phyloP scores from a whole-genome alignment of 306 rosid genomes.

The Castanea crenata region DNA sequence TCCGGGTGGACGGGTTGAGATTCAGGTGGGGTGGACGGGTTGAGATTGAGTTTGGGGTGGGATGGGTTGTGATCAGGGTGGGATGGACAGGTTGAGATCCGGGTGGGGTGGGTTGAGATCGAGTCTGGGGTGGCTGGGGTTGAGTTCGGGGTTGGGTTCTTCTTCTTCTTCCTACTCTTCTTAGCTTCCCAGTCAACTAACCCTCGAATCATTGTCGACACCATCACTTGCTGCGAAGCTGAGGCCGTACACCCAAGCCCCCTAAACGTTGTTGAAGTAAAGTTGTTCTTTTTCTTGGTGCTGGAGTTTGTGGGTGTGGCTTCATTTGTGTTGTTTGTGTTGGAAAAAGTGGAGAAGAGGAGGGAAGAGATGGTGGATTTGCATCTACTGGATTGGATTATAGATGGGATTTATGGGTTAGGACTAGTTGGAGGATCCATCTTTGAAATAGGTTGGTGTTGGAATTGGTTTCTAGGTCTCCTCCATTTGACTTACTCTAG shows the following conservation, averaged over 20 bases:
- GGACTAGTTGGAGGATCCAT: slow-evolving; percentile 38
- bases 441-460: slow-evolving; percentile 52
- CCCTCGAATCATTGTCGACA: slow-evolving; percentile 69
- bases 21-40: too few species aligned
- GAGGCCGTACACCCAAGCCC: slow-evolving; percentile 85
- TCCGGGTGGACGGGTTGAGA: too few species aligned
- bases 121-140: too few species aligned
- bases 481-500: slow-evolving; percentile 63
- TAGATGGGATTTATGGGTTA: slow-evolving; percentile 47
- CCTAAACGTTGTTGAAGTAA: slow-evolving; percentile 56
- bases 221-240: slow-evolving; percentile 78
- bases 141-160: neutral
- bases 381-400: slow-evolving; percentile 59
- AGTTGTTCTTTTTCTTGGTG: slow-evolving; percentile 59
- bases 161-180: slow-evolving; percentile 57
- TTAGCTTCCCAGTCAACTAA: slow-evolving; percentile 82
- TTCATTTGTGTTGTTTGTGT: slow-evolving; percentile 39
- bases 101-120: too few species aligned
- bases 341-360: slow-evolving; percentile 64
- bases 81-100: too few species aligned
- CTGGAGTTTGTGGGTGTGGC: slow-evolving; percentile 23
- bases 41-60: too few species aligned
- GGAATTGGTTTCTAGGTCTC: slow-evolving; percentile 60
- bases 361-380: slow-evolving; percentile 83
- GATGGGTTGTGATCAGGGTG: too few species aligned